A percentile compares a stretch with the other conserved stretches of the same genome.
Evolutionary conservation across 345 rosid genomes (phyloP).

Genomic region (Rubroshorea leprosula): DNA sequence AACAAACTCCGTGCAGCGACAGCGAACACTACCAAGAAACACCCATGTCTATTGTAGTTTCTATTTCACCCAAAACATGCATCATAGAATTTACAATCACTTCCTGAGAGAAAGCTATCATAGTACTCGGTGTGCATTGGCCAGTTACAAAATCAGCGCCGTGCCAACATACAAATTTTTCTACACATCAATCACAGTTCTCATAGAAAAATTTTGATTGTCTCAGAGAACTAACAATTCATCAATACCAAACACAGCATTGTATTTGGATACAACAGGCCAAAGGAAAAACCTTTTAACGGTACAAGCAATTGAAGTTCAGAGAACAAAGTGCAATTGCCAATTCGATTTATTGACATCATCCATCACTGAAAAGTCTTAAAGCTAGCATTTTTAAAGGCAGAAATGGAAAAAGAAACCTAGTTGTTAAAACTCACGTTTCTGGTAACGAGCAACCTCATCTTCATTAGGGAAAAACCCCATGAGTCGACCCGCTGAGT

Average conservation of each 20-base stretch:
- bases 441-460: conserved; percentile 71
- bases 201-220: no score
- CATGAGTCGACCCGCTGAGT: conserved; percentile 93
- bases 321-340: background rate
- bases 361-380: background rate
- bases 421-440: conserved; percentile 34
- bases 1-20: no score
- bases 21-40: no score
- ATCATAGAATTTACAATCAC: no score
- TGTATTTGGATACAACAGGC: background rate
- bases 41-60: no score
- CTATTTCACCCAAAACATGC: no score
- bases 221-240: background rate
- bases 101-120: no score
- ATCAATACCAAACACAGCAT: background rate
- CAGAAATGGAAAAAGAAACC: background rate
- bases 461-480: conserved; percentile 87
- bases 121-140: no score
- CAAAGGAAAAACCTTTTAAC: background rate
- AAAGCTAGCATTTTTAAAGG: background rate
- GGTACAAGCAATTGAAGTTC: background rate
- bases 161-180: no score
- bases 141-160: no score
- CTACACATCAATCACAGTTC: no score
- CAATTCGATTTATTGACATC: background rate